Percentiles rank a stretch among this genome's conserved stretches.
phyloP scores from a whole-genome alignment of 805 yeast species.

The Aciculoconidium aculeatum region DNA sequence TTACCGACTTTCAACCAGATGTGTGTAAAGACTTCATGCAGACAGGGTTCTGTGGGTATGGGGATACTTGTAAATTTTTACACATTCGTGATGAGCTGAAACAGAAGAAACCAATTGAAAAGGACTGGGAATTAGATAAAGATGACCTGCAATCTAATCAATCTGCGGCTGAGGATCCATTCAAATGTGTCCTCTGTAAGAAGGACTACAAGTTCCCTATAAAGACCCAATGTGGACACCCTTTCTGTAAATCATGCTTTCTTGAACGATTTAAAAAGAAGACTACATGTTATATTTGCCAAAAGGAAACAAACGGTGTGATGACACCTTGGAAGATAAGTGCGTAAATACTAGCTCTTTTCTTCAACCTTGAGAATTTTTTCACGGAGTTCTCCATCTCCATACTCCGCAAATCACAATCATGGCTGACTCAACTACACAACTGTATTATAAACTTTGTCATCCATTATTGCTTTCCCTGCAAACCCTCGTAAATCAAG shows the following conservation, averaged over 20 bases:
- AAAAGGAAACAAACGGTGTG: constrained; percentile 53
- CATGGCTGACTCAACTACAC: no score
- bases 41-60: constrained; percentile 95
- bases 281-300: constrained; percentile 52
- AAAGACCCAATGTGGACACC: constrained; percentile 55
- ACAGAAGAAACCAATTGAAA: constrained; percentile 57
- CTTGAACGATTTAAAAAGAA: constrained; percentile 35
- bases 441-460: no score
- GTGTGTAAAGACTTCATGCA: constrained; percentile 87
- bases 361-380: no score
- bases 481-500: no score
- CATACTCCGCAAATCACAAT: no score
- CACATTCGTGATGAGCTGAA: constrained; percentile 85
- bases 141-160: constrained; percentile 4
- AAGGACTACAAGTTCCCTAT: constrained; percentile 50
- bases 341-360: no score
- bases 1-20: constrained; percentile 86
- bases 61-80: constrained; percentile 92
- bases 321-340: constrained; percentile 55
- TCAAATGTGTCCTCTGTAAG: constrained; percentile 58
- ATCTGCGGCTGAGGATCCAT: constrained; percentile 35
- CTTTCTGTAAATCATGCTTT: constrained; percentile 61
- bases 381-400: no score
- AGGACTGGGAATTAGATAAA: constrained; percentile 61
- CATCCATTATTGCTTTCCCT: no score